These are phyloP conservation scores for Naganishia randhawae DNA, from an alignment of 768 basidiomycete species.

Conservation along the genomic window DNA sequence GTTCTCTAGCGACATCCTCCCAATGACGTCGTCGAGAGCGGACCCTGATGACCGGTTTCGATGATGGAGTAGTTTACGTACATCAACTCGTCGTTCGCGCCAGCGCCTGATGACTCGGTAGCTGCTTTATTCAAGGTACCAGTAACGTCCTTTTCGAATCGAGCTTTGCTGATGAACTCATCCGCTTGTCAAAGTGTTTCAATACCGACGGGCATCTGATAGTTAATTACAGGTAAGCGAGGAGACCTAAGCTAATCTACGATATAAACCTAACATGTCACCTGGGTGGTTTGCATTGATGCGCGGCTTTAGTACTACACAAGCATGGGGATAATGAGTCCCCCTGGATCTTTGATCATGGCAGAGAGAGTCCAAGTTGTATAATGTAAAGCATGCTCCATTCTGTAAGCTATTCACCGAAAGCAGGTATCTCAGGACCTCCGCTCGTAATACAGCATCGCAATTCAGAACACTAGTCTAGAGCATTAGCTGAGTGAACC, in stretches of 20 bases:
- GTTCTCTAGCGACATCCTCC: background rate
- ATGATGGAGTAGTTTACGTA: constrained; percentile 50
- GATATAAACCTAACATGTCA: background rate
- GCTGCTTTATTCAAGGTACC: constrained; percentile 69
- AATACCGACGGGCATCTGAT: constrained; percentile 83
- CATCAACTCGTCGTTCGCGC: constrained; percentile 75
- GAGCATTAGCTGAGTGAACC: too few species aligned
- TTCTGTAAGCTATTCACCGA: too few species aligned
- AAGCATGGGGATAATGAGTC: constrained; percentile 60
- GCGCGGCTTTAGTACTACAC: constrained; percentile 56
- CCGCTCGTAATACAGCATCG: background rate
- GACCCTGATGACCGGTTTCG: background rate
- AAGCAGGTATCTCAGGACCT: too few species aligned
- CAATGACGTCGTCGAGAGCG: background rate
- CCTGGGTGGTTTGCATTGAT: constrained; percentile 12
- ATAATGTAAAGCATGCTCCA: background rate
- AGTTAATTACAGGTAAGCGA: constrained; percentile 76
- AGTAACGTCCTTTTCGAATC: background rate
- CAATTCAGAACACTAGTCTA: background rate
- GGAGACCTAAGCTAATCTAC: background rate
- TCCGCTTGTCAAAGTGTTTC: constrained; percentile 61
- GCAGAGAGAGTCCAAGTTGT: background rate
- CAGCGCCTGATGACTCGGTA: constrained; percentile 77
- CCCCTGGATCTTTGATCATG: background rate
- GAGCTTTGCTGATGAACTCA: background rate